phyloP scores from a whole-genome alignment of 495 filamentous ascomycete species.

The Podospora sp. region DNA sequence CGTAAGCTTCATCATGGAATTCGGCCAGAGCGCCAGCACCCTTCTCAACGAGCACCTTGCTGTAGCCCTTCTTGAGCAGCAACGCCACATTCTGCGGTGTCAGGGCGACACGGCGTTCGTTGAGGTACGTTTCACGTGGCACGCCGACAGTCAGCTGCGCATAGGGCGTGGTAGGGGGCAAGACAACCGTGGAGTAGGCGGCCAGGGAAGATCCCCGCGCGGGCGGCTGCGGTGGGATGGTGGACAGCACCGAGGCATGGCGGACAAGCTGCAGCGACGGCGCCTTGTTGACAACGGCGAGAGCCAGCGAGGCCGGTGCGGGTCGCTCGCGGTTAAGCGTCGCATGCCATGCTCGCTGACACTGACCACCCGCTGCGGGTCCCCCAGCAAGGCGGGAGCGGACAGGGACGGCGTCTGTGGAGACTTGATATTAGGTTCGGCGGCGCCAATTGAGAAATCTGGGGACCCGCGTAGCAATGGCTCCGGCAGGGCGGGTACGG shows the following conservation, averaged over 20 bases:
- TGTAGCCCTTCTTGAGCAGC: conserved; percentile 77
- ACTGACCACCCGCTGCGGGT: conserved; percentile 33
- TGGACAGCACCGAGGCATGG: conserved; percentile 37
- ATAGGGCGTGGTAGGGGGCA: conserved; percentile 63
- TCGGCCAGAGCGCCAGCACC: conserved; percentile 75
- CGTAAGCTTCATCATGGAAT: conserved; percentile 71
- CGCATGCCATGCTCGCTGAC: conserved; percentile 36
- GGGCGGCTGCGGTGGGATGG: conserved; percentile 24
- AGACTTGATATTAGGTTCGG: conserved; percentile 18
- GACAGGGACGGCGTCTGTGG: conserved; percentile 21
- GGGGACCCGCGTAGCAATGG: neutral
- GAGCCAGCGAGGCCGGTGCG: conserved; percentile 24
- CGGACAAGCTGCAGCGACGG: conserved; percentile 36
- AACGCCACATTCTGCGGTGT: conserved; percentile 78
- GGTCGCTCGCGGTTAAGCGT: conserved; percentile 26
- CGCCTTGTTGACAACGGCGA: conserved; percentile 24
- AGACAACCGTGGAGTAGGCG: conserved; percentile 38
- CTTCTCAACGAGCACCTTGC: conserved; percentile 69
- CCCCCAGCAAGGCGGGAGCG: conserved; percentile 19
- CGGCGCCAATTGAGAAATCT: neutral
- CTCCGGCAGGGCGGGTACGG: neutral
- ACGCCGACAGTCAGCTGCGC: conserved; percentile 68
- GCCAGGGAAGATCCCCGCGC: conserved; percentile 14
- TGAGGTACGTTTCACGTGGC: conserved; percentile 67
- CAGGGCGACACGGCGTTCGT: conserved; percentile 77